Base-by-base conservation (phyloP, 306 rosid species). In the Cyamopsis tetragonoloba region DNA sequence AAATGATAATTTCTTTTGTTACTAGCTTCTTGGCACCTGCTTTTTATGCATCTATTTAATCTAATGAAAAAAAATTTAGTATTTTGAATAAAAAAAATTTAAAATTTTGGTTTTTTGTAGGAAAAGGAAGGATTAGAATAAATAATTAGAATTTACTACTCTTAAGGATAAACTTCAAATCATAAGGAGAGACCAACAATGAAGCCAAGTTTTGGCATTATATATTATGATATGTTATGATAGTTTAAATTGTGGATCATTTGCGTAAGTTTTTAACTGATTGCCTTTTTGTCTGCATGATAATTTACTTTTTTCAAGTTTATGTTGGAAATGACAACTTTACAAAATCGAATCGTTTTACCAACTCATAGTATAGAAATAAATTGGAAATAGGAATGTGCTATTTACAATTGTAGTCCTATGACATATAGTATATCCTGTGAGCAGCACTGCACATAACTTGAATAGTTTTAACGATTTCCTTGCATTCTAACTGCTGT, bases 401-500 rank as follows among this genome's bases (percentile, higher is more conserved):
- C 74, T 54, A 5, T 20, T 23, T 66, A 13, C 32, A 42, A 24
- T 26, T 43, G 4, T 72, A 22, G 35, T 41, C 64, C 48, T 28
- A 57, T 31, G 72, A 35, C 32, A 57, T 59, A 31, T 41, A 13
- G 6, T 13, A 26, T 54, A 30, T 26, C 62, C 19, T 59, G 43
- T 54, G 34, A 46, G 37, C 27, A 12, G 39, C 44, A 43, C 19
- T 43, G 23, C 15, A 2, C 74, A 19, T 70, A 6, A 37, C 46
- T 51, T 42, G 11, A 30, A 35, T 49, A 50, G 51, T 34, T 23
- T 75, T 15, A 48, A 26, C 34, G 71, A 77, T 49, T 56, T 42
- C 68, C 55, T 62, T 67, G 70, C 53, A 53, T 56, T 68, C 69
- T 81, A 54, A 79, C 44, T 27, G 41, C 35, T 22, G 41, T 26